Evolutionary conservation across 805 yeast species (phyloP).

Genomic region (Ogataea zsoltii): DNA sequence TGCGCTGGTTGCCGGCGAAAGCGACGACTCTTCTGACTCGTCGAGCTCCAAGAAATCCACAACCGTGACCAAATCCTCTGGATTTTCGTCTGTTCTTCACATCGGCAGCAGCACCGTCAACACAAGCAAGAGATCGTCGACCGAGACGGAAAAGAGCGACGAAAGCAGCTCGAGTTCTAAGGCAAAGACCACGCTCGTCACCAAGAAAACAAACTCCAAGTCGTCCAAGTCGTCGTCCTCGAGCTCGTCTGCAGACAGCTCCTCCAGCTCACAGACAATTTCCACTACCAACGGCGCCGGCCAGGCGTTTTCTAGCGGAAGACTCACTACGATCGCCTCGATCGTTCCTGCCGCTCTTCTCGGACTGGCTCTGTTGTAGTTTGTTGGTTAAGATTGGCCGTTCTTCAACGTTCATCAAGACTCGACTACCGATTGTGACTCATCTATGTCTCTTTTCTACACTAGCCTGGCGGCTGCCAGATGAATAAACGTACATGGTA

Average conservation of each 20-base stretch:
- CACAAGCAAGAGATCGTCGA: constrained; percentile 15
- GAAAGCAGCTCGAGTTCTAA: not conserved
- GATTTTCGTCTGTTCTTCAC: constrained; percentile 1
- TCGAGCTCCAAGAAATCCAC: constrained; percentile 10
- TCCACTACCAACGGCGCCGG: constrained; percentile 18
- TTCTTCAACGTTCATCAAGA: no score
- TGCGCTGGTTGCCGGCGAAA: constrained; percentile 28
- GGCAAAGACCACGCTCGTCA: constrained; percentile 2
- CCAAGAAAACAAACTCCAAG: not conserved
- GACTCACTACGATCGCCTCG: constrained; percentile 6
- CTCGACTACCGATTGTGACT: no score
- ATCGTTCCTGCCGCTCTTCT: constrained; percentile 13
- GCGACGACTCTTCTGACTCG: constrained; percentile 5
- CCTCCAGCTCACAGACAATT: constrained; percentile 17
- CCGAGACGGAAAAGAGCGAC: constrained; percentile 2
- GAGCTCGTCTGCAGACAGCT: constrained; percentile 16
- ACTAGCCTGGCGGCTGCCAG: constrained; percentile 2
- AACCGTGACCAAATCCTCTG: constrained; percentile 8
- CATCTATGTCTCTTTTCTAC: constrained; percentile 3
- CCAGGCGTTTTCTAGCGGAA: not conserved
- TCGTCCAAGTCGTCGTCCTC: constrained; percentile 9
- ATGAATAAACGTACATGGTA: no score
- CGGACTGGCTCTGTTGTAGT: constrained; percentile 12
- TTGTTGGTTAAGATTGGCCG: not conserved
- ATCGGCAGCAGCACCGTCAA: constrained; percentile 4